Percentiles rank a stretch among this genome's conserved stretches.
Conservation (phyloP, 2,329 filamentous ascomycete species). For the Onygena corvina region DNA sequence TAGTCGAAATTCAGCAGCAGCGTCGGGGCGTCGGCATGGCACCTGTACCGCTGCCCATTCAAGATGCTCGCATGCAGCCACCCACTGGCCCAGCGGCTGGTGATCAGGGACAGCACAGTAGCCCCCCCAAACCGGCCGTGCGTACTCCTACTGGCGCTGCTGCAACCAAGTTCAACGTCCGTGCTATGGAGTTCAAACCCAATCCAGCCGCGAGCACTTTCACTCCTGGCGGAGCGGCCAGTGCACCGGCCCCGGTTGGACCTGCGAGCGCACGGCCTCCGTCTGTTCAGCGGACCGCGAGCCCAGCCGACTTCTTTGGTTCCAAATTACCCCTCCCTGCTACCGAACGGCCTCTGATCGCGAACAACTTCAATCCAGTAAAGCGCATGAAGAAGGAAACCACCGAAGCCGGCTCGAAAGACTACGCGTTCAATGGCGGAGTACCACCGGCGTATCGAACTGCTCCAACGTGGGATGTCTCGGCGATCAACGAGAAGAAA, state of each 20-base stretch:
- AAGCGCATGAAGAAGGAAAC: slow-evolving; percentile 59
- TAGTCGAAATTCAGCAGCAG: slow-evolving; percentile 42
- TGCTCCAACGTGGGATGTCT: slow-evolving; percentile 66
- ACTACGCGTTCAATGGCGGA: slow-evolving; percentile 67
- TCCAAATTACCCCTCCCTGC: slow-evolving; percentile 58
- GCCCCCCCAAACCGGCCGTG: slow-evolving; percentile 31
- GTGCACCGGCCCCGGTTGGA: slow-evolving; percentile 59
- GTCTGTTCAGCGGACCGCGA: slow-evolving; percentile 37
- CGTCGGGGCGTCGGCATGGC: slow-evolving; percentile 34
- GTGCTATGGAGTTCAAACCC: slow-evolving; percentile 67
- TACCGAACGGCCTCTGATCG: slow-evolving; percentile 43
- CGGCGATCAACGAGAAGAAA: slow-evolving; percentile 59
- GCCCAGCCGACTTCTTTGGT: slow-evolving; percentile 48
- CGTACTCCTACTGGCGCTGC: slow-evolving; percentile 44
- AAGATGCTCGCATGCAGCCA: slow-evolving; percentile 54
- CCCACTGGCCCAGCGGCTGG: slow-evolving; percentile 52
- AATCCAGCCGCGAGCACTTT: slow-evolving; percentile 71
- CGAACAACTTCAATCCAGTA: slow-evolving; percentile 49
- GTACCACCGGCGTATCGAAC: slow-evolving; percentile 77
- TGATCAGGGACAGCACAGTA: slow-evolving; percentile 43
- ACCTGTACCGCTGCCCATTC: slow-evolving; percentile 44
- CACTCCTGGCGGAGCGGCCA: slow-evolving; percentile 52
- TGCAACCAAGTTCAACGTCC: slow-evolving; percentile 48
- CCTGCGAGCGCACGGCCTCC: slow-evolving; percentile 43
- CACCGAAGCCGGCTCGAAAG: slow-evolving; percentile 41